phyloP scores from a whole-genome alignment of 371 early-diverging fungal species.

The Rhizopus arrhizus region DNA sequence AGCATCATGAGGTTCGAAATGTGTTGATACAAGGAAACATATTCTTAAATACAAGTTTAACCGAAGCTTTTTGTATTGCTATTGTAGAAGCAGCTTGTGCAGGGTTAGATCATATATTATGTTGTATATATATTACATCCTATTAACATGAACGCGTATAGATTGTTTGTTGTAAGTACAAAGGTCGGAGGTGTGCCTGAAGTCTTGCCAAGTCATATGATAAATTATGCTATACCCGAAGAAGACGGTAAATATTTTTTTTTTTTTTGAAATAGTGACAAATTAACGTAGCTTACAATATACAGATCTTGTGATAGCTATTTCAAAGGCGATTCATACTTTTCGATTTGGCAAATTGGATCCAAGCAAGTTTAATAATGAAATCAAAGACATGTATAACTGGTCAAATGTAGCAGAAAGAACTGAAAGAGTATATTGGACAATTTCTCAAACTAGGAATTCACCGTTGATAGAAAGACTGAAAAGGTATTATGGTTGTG shows the following conservation, averaged over 20 bases:
- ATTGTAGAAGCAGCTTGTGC: slow-evolving; percentile 99
- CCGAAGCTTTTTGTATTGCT: slow-evolving; percentile 99
- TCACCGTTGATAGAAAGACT: slow-evolving; percentile 86
- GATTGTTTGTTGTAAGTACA: slow-evolving; percentile 96
- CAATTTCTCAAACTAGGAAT: slow-evolving; percentile 62
- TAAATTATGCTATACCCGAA: slow-evolving; percentile 92
- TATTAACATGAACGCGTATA: slow-evolving; percentile 21
- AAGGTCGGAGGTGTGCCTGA: slow-evolving; percentile 99
- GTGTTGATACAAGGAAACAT: slow-evolving; percentile 95
- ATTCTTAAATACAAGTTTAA: slow-evolving; percentile 98
- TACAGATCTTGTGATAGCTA: slow-evolving; percentile 73
- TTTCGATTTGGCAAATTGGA: slow-evolving; percentile 71
- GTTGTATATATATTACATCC: too few relatives aligned
- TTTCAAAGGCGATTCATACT: slow-evolving; percentile 75
- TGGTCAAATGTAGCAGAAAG: slow-evolving; percentile 95
- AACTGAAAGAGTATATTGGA: slow-evolving; percentile 85
- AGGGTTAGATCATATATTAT: slow-evolving; percentile 57
- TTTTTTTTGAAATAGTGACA: not conserved
- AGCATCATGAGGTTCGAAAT: slow-evolving; percentile 84
- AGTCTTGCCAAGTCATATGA: slow-evolving; percentile 94
- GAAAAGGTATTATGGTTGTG: slow-evolving; percentile 85
- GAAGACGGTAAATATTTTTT: slow-evolving; percentile 70
- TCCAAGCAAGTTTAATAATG: slow-evolving; percentile 75
- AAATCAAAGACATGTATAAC: slow-evolving; percentile 91
- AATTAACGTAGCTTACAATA: not conserved